Evolutionary conservation across 2,329 filamentous ascomycete genomes (phyloP).

Genomic region (Elsinoe ampelina): DNA sequence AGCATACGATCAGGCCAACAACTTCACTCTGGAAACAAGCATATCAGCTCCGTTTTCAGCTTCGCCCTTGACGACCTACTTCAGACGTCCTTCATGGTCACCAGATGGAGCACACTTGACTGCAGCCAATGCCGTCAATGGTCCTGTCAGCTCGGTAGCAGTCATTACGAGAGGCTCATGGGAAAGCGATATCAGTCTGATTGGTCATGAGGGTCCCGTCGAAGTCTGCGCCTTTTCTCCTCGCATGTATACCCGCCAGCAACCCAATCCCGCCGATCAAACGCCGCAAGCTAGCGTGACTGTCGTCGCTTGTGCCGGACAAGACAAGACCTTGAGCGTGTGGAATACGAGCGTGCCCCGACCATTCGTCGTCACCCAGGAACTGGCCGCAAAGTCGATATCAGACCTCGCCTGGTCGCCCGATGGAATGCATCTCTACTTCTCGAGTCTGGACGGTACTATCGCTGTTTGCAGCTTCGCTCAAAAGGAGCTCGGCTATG

Average conservation of each 20-base stretch:
- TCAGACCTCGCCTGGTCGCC: slow-evolving; percentile 92
- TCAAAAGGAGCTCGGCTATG: slow-evolving; percentile 79
- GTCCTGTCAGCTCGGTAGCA: slow-evolving; percentile 90
- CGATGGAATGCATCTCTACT: slow-evolving; percentile 77
- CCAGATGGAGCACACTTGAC: slow-evolving; percentile 96
- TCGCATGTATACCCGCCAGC: slow-evolving; percentile 69
- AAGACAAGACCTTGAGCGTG: slow-evolving; percentile 90
- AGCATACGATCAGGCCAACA: slow-evolving; percentile 90
- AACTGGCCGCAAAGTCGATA: slow-evolving; percentile 81
- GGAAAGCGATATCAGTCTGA: slow-evolving; percentile 95
- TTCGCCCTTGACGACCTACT: slow-evolving; percentile 93
- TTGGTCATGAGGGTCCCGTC: slow-evolving; percentile 92
- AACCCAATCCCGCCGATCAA: slow-evolving; percentile 44
- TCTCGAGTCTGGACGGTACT: slow-evolving; percentile 80
- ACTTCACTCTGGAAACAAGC: slow-evolving; percentile 89
- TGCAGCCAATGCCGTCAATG: slow-evolving; percentile 92
- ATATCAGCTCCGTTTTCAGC: slow-evolving; percentile 80
- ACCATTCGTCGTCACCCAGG: slow-evolving; percentile 81
- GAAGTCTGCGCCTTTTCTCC: slow-evolving; percentile 98
- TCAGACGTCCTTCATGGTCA: slow-evolving; percentile 92
- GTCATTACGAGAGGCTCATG: slow-evolving; percentile 87
- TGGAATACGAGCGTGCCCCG: slow-evolving; percentile 96
- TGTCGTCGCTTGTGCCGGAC: slow-evolving; percentile 91
- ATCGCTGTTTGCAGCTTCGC: slow-evolving; percentile 77
- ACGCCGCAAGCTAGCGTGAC: slow-evolving; percentile 54